Evolutionary conservation across 495 filamentous ascomycete species (phyloP), one percentile per base, ranked within the genome.

Genomic region (Tuber brumale): DNA sequence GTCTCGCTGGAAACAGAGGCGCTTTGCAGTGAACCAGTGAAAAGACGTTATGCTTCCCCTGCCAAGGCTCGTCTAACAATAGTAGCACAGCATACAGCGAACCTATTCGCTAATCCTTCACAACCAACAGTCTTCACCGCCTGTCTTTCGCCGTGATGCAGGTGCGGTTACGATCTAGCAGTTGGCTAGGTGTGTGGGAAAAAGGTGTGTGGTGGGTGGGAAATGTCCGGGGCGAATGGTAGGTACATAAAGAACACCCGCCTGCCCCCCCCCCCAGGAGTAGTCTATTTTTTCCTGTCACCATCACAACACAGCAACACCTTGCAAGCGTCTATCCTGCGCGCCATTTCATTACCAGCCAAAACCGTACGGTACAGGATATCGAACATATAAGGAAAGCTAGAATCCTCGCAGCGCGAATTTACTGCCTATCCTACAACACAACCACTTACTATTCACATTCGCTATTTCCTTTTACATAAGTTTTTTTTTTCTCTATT

Each of bases 251-350:
- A 39, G 35, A 46, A 71, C 70, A 35, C 43, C 42, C 35, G 27
- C 46, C 72, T 35, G 39, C 27, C 37, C 57, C 73, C 57, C 57
- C 37, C 5, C 44, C 19, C 31, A 72, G 41, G 7, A 71, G 27
- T 74, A 70, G 16, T 70, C 75, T 51, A 76, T 45, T 66, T 66
- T 14, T 66, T 66, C 57, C 57, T 66, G 31, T 66, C 57, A 35
- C 57, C 27, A 66, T 5, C 14, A 35, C 57, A 19, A 66, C 31
- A 66, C 31, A n/a, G n/a, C n/a, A 31, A 27, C 57, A 66, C 27
- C 9, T 66, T 66, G 57, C 57, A 4, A 66, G 57, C 57, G 57
- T 66, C 27, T 66, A 66, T 66, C 57, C 57, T 66, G 57, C 27
- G 14, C 57, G 18, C 57, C 31, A 66, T 35, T 66, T 66, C 57